Evolutionary conservation across 768 basidiomycete species (phyloP).

Genomic region (Boletellus ananas): DNA sequence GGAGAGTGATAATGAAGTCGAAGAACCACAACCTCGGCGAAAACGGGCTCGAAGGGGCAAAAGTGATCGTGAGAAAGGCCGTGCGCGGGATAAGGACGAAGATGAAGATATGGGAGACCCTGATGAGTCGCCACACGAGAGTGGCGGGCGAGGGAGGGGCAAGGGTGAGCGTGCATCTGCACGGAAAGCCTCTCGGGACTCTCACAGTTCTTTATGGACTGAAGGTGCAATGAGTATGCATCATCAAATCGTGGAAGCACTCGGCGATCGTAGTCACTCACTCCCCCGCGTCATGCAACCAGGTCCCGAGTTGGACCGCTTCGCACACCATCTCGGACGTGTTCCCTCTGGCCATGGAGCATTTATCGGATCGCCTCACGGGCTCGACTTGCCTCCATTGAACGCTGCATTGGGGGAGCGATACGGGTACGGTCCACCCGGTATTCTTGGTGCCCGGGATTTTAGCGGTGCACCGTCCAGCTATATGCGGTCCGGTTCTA

Average conservation of each 20-base stretch:
- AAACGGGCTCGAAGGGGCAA: conserved; percentile 49
- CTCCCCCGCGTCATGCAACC: conserved; percentile 31
- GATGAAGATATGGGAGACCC: conserved; percentile 50
- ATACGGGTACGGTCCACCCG: conserved; percentile 36
- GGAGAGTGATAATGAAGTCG: conserved; percentile 39
- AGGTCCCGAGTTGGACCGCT: conserved; percentile 30
- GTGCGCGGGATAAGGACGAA: conserved; percentile 37
- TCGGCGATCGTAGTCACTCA: conserved; percentile 33
- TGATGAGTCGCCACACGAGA: conserved; percentile 31
- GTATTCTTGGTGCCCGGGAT: conserved; percentile 31
- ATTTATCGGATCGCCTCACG: conserved; percentile 36
- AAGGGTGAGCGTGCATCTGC: conserved; percentile 37
- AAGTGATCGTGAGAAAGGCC: conserved; percentile 37
- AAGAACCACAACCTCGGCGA: conserved; percentile 52
- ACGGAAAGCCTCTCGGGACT: conserved; percentile 35
- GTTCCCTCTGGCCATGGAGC: conserved; percentile 34
- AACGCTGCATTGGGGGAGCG: conserved; percentile 38
- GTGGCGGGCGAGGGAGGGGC: conserved; percentile 31
- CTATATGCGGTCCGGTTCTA: conserved; percentile 62
- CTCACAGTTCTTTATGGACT: conserved; percentile 29
- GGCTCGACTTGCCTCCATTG: conserved; percentile 64
- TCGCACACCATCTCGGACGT: conserved; percentile 33
- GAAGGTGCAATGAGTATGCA: conserved; percentile 35
- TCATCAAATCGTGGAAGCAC: conserved; percentile 33
- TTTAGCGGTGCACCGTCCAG: conserved; percentile 44